phyloP scores from a whole-genome alignment of 768 basidiomycete genomes.

The Chalciporus chontae region DNA sequence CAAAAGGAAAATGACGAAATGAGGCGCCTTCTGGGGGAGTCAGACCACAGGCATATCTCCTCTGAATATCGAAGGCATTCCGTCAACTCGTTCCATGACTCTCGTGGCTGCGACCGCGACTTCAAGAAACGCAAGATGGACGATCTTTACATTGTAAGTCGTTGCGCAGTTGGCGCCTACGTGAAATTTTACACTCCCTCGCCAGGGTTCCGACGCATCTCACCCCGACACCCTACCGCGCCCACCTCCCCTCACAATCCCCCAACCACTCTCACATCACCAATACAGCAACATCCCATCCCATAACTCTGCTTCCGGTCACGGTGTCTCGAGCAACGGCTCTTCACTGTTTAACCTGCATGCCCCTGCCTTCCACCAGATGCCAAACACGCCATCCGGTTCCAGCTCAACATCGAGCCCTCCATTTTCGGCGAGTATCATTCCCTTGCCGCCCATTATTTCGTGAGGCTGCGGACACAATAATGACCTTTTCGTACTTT shows the following conservation, averaged over 20 bases:
- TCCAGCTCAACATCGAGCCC: conserved; percentile 74
- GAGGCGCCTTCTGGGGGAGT: conserved; percentile 58
- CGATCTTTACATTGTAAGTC: conserved; percentile 50
- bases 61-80: conserved; percentile 49
- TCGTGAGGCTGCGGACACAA: conserved; percentile 48
- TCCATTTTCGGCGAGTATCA: conserved; percentile 84
- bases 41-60: conserved; percentile 34
- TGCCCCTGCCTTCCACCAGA: conserved; percentile 52
- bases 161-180: neutral
- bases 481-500: conserved; percentile 41
- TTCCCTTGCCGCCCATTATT: conserved; percentile 35
- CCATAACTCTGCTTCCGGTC: conserved; percentile 39
- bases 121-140: conserved; percentile 64
- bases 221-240: conserved; percentile 33
- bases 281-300: conserved; percentile 44
- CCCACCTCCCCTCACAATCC: conserved; percentile 62
- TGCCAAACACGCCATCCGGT: conserved; percentile 68
- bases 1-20: conserved; percentile 73
- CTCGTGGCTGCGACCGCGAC: conserved; percentile 51
- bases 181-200: neutral
- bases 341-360: conserved; percentile 52
- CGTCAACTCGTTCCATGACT: conserved; percentile 45
- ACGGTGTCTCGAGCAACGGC: conserved; percentile 33
- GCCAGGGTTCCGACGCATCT: conserved; percentile 46
- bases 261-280: conserved; percentile 48